Conservation (phyloP, 352 stramenopile species). For the Pseudoperonospora humuli region DNA sequence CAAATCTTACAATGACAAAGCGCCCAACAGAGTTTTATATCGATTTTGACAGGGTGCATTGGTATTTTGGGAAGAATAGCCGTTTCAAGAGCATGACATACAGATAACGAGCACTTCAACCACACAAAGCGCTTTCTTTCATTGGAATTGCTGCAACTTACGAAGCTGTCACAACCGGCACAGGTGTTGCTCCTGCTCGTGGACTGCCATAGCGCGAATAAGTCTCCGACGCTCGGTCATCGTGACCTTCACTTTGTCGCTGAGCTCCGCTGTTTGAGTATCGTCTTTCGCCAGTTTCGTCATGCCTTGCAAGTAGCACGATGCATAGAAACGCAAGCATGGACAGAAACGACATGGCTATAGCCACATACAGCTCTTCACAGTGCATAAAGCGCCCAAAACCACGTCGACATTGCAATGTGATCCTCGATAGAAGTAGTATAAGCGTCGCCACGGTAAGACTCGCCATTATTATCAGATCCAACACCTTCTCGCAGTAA, state of each 20-base stretch:
- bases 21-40: too few species aligned
- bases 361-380: slow-evolving; percentile 30
- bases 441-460: slow-evolving; percentile 45
- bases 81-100: too few species aligned
- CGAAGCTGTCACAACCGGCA: slow-evolving; percentile 14
- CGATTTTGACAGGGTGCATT: too few species aligned
- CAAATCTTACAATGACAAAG: slow-evolving; percentile 22
- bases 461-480: slow-evolving; percentile 32
- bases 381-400: slow-evolving; percentile 60
- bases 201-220: slow-evolving; percentile 10
- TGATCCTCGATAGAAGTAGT: slow-evolving; percentile 46
- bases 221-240: neutral
- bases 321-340: slow-evolving; percentile 38
- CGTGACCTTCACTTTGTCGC: neutral
- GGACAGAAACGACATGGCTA: slow-evolving; percentile 54
- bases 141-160: neutral
- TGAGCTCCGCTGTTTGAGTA: neutral
- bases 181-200: slow-evolving; percentile 5
- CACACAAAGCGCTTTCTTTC: too few species aligned
- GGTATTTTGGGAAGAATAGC: too few species aligned
- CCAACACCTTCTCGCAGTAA: slow-evolving; percentile 40
- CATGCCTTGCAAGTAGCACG: slow-evolving; percentile 32
- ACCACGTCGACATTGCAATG: slow-evolving; percentile 33
- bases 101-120: too few species aligned
- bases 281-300: slow-evolving; percentile 3